Evolutionary conservation across 2,329 filamentous ascomycete species (phyloP).

Genomic region (Sporothrix brasiliensis): DNA sequence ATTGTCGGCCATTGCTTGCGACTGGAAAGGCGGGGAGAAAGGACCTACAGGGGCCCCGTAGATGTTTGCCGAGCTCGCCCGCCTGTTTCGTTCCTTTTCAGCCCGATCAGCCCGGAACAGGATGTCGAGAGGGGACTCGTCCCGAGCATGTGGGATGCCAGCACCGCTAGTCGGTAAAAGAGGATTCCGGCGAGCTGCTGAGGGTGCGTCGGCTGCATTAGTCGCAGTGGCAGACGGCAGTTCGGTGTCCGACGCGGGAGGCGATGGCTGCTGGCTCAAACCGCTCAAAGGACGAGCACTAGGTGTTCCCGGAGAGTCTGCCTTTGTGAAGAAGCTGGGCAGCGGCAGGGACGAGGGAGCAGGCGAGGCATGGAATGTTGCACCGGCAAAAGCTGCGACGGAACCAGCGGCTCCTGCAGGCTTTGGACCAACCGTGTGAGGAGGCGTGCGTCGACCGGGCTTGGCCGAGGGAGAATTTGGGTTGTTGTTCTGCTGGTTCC

Average conservation of each 20-base stretch:
- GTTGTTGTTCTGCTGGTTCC: slow-evolving; percentile 41
- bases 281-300: slow-evolving; percentile 48
- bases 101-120: slow-evolving; percentile 87
- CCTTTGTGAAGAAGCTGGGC: slow-evolving; percentile 80
- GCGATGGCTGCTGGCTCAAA: slow-evolving; percentile 52
- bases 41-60: slow-evolving; percentile 47
- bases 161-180: slow-evolving; percentile 37
- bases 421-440: slow-evolving; percentile 50
- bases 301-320: slow-evolving; percentile 66
- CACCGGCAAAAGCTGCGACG: slow-evolving; percentile 77
- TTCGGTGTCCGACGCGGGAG: slow-evolving; percentile 57
- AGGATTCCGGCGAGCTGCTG: slow-evolving; percentile 31
- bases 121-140: slow-evolving; percentile 81
- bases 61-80: slow-evolving; percentile 55
- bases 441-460: slow-evolving; percentile 50
- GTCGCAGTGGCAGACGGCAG: slow-evolving; percentile 50
- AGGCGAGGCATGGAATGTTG: slow-evolving; percentile 93
- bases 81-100: slow-evolving; percentile 66
- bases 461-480: slow-evolving; percentile 48
- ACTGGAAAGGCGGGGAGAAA: slow-evolving; percentile 55
- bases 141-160: slow-evolving; percentile 42
- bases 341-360: slow-evolving; percentile 88
- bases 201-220: slow-evolving; percentile 38
- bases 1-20: slow-evolving; percentile 41
- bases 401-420: slow-evolving; percentile 39